Percentiles rank a stretch among this genome's conserved stretches.
phyloP scores from a whole-genome alignment of 2,329 filamentous ascomycete genomes.

The Penicillium sp. region DNA sequence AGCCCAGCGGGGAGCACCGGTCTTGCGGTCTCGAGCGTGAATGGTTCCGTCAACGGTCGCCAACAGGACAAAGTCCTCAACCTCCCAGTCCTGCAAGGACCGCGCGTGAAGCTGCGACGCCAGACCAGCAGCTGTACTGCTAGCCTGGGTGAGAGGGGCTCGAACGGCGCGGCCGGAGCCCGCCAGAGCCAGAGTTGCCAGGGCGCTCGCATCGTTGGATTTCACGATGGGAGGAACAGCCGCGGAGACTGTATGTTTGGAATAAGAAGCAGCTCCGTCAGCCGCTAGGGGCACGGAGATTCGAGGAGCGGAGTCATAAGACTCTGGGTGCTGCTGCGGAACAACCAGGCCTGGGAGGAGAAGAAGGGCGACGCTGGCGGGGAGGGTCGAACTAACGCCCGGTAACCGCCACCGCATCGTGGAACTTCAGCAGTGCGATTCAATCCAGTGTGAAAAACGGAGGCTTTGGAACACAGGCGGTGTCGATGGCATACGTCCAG shows the following conservation, averaged over 20 bases:
- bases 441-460: neutral
- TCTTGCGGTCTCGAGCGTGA: constrained; percentile 85
- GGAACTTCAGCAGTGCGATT: constrained; percentile 37
- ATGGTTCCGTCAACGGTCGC: constrained; percentile 99
- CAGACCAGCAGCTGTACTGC: constrained; percentile 63
- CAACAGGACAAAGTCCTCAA: constrained; percentile 99
- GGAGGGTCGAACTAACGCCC: constrained; percentile 56
- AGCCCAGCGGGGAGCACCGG: constrained; percentile 81
- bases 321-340: constrained; percentile 61
- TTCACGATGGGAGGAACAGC: constrained; percentile 34
- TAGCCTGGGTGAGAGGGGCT: constrained; percentile 81
- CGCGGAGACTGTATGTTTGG: constrained; percentile 14
- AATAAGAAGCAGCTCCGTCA: constrained; percentile 18
- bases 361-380: constrained; percentile 59
- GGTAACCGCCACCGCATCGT: constrained; percentile 66
- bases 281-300: constrained; percentile 29
- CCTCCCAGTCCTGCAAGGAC: constrained; percentile 98
- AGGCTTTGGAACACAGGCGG: neutral
- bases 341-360: constrained; percentile 62
- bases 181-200: constrained; percentile 97
- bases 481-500: neutral
- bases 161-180: constrained; percentile 72
- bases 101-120: constrained; percentile 90
- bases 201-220: constrained; percentile 79
- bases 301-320: constrained; percentile 28